These are phyloP conservation scores for Claviceps cyperi DNA, from an alignment of 2,329 filamentous ascomycete genomes.

Conservation along the genomic window DNA sequence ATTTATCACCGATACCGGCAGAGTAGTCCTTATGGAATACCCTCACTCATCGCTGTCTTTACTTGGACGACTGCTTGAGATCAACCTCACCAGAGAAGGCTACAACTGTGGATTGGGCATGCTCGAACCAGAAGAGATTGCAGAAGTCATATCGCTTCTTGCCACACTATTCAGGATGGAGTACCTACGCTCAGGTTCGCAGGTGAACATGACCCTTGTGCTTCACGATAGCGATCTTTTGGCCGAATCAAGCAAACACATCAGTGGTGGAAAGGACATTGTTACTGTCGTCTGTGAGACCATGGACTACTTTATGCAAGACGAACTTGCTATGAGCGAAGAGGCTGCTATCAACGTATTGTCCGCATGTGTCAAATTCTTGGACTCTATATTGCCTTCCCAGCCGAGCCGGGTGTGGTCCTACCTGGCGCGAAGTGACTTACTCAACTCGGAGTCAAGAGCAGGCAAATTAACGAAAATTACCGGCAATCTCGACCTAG, in stretches of 20 bases:
- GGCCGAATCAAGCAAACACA: constrained; percentile 39
- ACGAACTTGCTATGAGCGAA: constrained; percentile 40
- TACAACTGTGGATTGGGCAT: constrained; percentile 37
- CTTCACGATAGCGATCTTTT: constrained; percentile 30
- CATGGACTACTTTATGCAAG: constrained; percentile 56
- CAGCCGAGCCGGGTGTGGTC: constrained; percentile 82
- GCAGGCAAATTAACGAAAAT: constrained; percentile 65
- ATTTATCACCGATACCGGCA: constrained; percentile 64
- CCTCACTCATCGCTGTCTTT: constrained; percentile 68
- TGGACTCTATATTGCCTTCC: constrained; percentile 57
- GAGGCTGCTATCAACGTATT: constrained; percentile 52
- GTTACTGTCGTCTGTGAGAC: constrained; percentile 71
- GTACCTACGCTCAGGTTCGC: constrained; percentile 21
- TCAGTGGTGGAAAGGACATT: constrained; percentile 54
- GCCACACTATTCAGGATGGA: constrained; percentile 51
- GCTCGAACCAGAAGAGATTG: constrained; percentile 45
- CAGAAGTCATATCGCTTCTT: constrained; percentile 62
- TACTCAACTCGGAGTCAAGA: constrained; percentile 64
- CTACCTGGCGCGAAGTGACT: constrained; percentile 64
- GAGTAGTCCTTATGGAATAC: constrained; percentile 64
- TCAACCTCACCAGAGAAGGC: constrained; percentile 43
- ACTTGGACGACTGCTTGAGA: constrained; percentile 61
- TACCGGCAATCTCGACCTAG: constrained; percentile 69
- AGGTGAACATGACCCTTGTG: constrained; percentile 17
- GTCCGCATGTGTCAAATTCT: constrained; percentile 62